phyloP scores from a whole-genome alignment of 768 basidiomycete genomes.

The Lactarius trivialis region DNA sequence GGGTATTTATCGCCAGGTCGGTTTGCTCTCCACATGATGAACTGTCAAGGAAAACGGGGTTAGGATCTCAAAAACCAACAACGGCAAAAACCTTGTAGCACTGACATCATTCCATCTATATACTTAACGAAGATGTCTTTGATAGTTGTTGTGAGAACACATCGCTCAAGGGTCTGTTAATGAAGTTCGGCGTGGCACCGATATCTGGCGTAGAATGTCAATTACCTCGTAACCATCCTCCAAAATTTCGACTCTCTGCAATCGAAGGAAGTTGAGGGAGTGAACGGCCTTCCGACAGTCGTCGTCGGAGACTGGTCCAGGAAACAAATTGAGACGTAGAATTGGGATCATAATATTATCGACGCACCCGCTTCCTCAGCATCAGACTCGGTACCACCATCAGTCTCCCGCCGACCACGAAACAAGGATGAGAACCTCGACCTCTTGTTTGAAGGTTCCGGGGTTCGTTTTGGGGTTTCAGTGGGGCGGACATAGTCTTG shows the following conservation, averaged over 20 bases:
- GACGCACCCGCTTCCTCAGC: slow-evolving; percentile 79
- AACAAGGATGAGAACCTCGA: neutral
- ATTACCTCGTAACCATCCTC: slow-evolving; percentile 74
- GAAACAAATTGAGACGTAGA: neutral
- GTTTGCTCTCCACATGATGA: slow-evolving; percentile 73
- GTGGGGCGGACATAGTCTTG: slow-evolving; percentile 47
- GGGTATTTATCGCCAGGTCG: slow-evolving; percentile 62
- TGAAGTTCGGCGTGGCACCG: neutral
- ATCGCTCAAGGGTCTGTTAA: slow-evolving; percentile 67
- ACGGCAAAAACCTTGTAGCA: slow-evolving; percentile 7
- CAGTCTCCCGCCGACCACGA: neutral
- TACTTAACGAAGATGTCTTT: slow-evolving; percentile 65
- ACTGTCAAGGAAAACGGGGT: slow-evolving; percentile 33
- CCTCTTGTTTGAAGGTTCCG: neutral
- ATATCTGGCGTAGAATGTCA: neutral
- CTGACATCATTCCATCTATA: slow-evolving; percentile 72
- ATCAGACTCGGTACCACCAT: slow-evolving; percentile 35
- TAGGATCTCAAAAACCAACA: neutral
- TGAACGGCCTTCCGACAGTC: slow-evolving; percentile 87
- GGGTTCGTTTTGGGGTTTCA: slow-evolving; percentile 42
- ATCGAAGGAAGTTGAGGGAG: slow-evolving; percentile 85
- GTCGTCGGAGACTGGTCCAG: slow-evolving; percentile 49
- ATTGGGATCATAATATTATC: neutral
- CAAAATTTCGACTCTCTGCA: slow-evolving; percentile 74
- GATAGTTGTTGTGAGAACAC: slow-evolving; percentile 57